phyloP scores from a whole-genome alignment of 2,329 filamentous ascomycete species.

The Aspergillus felis region DNA sequence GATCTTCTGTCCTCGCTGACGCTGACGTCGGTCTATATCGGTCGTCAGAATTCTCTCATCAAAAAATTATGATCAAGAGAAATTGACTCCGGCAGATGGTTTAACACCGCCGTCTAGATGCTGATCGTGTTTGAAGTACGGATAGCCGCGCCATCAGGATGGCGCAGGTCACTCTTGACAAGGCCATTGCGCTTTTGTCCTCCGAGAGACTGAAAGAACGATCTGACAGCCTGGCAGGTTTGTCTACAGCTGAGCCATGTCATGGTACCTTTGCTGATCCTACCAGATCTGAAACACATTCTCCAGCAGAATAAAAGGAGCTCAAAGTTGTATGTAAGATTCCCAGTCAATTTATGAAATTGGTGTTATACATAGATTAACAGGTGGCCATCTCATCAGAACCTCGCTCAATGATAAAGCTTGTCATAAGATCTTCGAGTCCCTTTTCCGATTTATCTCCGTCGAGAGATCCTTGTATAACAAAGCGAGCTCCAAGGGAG shows the following conservation, averaged over 20 bases:
- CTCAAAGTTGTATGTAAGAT: conserved; percentile 31
- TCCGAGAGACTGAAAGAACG: conserved; percentile 46
- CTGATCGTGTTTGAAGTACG: neutral
- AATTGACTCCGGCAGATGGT: neutral
- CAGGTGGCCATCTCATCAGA: conserved; percentile 19
- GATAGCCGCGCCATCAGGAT: conserved; percentile 21
- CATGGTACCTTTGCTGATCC: conserved; percentile 5
- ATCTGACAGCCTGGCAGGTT: conserved; percentile 48
- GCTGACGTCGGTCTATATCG: neutral
- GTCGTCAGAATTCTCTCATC: neutral
- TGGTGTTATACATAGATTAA: conserved; percentile 8
- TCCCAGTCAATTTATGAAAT: neutral
- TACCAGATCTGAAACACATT: conserved; percentile 52
- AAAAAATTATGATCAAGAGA: neutral
- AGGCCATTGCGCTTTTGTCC: conserved; percentile 40
- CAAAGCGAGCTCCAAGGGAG: conserved; percentile 50
- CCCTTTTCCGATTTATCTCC: conserved; percentile 69
- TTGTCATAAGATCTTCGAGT: conserved; percentile 79
- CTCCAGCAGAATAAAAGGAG: conserved; percentile 50
- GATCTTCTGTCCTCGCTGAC: neutral
- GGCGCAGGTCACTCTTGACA: conserved; percentile 41
- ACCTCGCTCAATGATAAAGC: conserved; percentile 64
- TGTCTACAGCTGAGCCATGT: conserved; percentile 1
- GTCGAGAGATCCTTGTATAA: conserved; percentile 65
- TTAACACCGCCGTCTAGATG: neutral